Base-by-base conservation (phyloP, 352 stramenopile species). In the Pythium guiyangense region DNA sequence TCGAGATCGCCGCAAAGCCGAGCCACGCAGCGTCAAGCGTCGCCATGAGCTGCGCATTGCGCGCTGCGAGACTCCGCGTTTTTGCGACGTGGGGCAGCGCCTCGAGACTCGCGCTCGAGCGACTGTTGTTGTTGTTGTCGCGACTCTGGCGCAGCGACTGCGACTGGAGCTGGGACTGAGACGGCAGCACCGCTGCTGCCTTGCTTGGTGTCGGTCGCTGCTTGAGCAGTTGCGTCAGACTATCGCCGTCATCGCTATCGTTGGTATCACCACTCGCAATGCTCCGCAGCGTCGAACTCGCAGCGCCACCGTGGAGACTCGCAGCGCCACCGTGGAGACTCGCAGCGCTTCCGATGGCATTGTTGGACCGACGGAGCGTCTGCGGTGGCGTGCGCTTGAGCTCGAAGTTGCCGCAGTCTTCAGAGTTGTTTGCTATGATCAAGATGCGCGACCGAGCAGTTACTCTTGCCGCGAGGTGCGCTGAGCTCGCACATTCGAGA, bases 11-110 rank as follows among this genome's bases (percentile, higher is more conserved):
- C 0, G 67, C 67, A 44, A 72, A 75, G n/a, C 67, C 61, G 10
- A 75, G 58, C 67, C 67, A 73, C 29, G 64, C 67, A 26, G 70
- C 61, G 45, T 75, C 64, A n/a, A n/a, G n/a, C n/a, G n/a, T 65
- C 1, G 56, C 43, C 58, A 72, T 56, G 46, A 75, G 51, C 48
- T 65, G 64, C 15, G 58, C 44, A 52, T 64, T 70, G 17, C 46
- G 60, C 15, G 54, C 44, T 6, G 60, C 54, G 49, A 72, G 54
- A 18, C 22, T 56, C 27, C 44, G 37, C 27, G 44, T 25, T 17
- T 20, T 40, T 46, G 22, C 31, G 20, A 3, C 40, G 8, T 34
- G 27, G n/a, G 39, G 17, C 27, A n/a, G 15, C 18, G 26, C 14
- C 11, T 65, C 48, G 45, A 29, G 34, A 15, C 26, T 39, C 10